Evolutionary conservation across 148 eudicot species (phyloP).

Genomic region (Rhododendron griersonianum): DNA sequence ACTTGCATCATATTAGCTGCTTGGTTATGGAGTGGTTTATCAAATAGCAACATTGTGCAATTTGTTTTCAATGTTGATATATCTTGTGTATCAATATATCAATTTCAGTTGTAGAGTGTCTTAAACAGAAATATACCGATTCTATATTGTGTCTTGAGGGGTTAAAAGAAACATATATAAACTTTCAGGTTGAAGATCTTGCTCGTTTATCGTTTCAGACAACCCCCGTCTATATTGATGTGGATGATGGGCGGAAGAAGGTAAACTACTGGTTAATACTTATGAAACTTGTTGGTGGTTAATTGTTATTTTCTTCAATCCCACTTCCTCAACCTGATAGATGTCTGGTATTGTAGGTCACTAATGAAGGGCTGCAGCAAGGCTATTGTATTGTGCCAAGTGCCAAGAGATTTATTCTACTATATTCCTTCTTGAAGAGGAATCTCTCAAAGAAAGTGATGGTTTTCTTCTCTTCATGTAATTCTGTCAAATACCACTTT

Average conservation of each 20-base stretch:
- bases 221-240: conserved; percentile 69
- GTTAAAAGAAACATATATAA: background rate
- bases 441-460: conserved; percentile 73
- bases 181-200: conserved; percentile 79
- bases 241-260: conserved; percentile 82
- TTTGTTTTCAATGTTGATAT: background rate
- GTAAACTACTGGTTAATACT: conserved; percentile 25
- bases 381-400: conserved; percentile 84
- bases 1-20: background rate
- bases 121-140: background rate
- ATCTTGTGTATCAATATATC: background rate
- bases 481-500: conserved; percentile 88
- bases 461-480: conserved; percentile 97
- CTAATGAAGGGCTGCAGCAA: conserved; percentile 94
- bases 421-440: conserved; percentile 79
- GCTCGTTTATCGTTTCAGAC: conserved; percentile 83
- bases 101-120: background rate
- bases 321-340: background rate
- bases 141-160: background rate
- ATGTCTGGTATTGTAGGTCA: conserved; percentile 49
- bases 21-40: background rate
- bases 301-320: background rate
- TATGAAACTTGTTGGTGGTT: background rate
- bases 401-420: conserved; percentile 74
- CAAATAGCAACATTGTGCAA: background rate